These are phyloP conservation scores for Sporothrix brasiliensis DNA, from an alignment of 2,329 filamentous ascomycete species.

Conservation along the genomic window DNA sequence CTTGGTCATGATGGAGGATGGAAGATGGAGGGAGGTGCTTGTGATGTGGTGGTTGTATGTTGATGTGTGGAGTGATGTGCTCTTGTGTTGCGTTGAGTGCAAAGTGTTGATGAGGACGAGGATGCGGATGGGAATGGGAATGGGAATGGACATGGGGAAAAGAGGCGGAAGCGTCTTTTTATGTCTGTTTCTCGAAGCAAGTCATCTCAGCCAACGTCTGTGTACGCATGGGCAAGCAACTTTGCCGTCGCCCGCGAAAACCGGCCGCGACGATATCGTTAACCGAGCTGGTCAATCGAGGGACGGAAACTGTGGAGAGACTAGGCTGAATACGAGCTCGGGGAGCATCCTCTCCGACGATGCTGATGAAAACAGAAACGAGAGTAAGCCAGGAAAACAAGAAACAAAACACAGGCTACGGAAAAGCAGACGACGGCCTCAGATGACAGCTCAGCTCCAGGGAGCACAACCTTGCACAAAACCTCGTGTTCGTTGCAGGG, in stretches of 20 bases:
- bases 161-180: not conserved
- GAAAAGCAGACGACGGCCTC: too few relatives aligned
- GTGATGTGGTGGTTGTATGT: not conserved
- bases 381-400: constrained; percentile 14
- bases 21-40: not conserved
- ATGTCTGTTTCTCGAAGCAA: not conserved
- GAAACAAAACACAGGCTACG: not conserved
- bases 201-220: not conserved
- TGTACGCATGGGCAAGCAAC: not conserved
- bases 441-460: not conserved
- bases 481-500: constrained; percentile 23
- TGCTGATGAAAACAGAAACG: not conserved
- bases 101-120: not conserved
- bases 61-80: not conserved
- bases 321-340: constrained; percentile 17
- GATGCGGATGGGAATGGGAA: not conserved
- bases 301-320: not conserved
- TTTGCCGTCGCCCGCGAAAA: too few relatives aligned
- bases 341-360: not conserved
- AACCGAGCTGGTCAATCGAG: not conserved
- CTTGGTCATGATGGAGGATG: constrained; percentile 12
- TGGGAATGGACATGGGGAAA: not conserved
- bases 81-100: not conserved
- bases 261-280: not conserved
- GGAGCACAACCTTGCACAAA: not conserved